A percentile compares a stretch with the other conserved stretches of the same genome.
Conservation (phyloP, 2,329 filamentous ascomycete genomes). For the Fusarium veterinarium region DNA sequence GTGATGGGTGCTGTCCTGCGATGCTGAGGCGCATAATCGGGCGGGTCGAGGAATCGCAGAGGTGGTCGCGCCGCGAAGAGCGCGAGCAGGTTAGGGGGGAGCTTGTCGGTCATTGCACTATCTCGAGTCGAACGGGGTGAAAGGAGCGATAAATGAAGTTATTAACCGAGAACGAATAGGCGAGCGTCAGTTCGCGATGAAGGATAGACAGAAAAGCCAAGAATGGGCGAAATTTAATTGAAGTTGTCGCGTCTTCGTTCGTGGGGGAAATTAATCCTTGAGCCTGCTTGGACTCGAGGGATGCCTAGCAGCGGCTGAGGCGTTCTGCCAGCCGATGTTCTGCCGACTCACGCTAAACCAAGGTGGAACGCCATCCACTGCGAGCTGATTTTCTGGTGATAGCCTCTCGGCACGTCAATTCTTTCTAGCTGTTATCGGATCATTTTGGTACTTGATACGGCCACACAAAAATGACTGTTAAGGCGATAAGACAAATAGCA, state of each 20-base stretch:
- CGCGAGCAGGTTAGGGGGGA: slow-evolving; percentile 90
- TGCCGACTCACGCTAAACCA: slow-evolving; percentile 42
- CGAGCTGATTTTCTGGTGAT: slow-evolving; percentile 43
- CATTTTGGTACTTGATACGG: slow-evolving; percentile 45
- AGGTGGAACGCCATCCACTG: slow-evolving; percentile 17
- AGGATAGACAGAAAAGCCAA: slow-evolving; percentile 13
- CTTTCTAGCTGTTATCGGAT: slow-evolving; percentile 38
- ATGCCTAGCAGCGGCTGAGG: slow-evolving; percentile 25
- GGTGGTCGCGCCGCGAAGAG: slow-evolving; percentile 96
- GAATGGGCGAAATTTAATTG: slow-evolving; percentile 22
- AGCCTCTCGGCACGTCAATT: slow-evolving; percentile 34
- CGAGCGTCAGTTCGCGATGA: slow-evolving; percentile 23
- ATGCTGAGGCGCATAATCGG: slow-evolving; percentile 85
- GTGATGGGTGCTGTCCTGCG: slow-evolving; percentile 78
- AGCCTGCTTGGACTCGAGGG: slow-evolving; percentile 12
- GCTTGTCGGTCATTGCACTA: slow-evolving; percentile 88
- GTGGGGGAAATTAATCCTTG: slow-evolving; percentile 43
- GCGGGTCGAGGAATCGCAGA: slow-evolving; percentile 86
- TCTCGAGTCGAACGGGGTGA: slow-evolving; percentile 11
- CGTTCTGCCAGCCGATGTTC: slow-evolving; percentile 36
- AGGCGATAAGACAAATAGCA: slow-evolving; percentile 64
- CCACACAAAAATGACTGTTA: slow-evolving; percentile 65
- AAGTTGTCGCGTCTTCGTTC: slow-evolving; percentile 36
- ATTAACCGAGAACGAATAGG: slow-evolving; percentile 17
- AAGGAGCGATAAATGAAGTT: slow-evolving; percentile 1